These are phyloP conservation scores for Akanthomyces muscarius DNA, from an alignment of 2,329 filamentous ascomycete species.

Conservation along the genomic window DNA sequence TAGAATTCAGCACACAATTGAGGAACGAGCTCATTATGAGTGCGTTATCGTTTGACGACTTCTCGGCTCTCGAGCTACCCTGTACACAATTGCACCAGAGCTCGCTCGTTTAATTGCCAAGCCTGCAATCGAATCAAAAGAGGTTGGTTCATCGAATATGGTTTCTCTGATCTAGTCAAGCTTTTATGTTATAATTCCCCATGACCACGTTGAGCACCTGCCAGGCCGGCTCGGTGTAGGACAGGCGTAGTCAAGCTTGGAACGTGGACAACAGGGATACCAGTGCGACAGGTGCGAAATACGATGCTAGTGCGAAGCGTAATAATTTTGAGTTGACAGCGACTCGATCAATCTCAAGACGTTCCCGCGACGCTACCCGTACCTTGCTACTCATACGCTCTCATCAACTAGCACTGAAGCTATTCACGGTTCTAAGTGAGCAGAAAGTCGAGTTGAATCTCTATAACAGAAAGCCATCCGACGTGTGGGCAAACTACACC, in stretches of 20 bases:
- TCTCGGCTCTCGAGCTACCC: neutral
- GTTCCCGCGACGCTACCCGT: too few relatives aligned
- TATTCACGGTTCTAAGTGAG: neutral
- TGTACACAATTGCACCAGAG: neutral
- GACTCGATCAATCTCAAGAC: neutral
- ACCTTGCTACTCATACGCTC: neutral
- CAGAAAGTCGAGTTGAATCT: neutral
- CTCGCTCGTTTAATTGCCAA: neutral
- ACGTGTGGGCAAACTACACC: neutral
- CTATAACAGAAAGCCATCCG: neutral
- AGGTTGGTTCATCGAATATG: too few relatives aligned
- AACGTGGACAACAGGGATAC: neutral
- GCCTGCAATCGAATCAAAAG: too few relatives aligned
- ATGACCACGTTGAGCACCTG: too few relatives aligned
- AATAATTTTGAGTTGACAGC: neutral
- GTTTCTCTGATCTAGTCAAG: too few relatives aligned
- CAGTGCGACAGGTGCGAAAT: conserved; percentile 1
- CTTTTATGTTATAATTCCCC: too few relatives aligned
- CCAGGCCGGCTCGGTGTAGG: too few relatives aligned
- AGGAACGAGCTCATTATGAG: neutral
- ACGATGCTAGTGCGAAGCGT: neutral
- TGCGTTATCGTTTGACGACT: neutral
- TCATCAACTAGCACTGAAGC: neutral
- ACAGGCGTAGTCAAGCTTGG: too few relatives aligned
- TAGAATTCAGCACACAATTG: neutral